Percentiles rank a stretch among this genome's conserved stretches.
Evolutionary conservation across 2,329 filamentous ascomycete genomes (phyloP).

Genomic region (Alternaria dauci): DNA sequence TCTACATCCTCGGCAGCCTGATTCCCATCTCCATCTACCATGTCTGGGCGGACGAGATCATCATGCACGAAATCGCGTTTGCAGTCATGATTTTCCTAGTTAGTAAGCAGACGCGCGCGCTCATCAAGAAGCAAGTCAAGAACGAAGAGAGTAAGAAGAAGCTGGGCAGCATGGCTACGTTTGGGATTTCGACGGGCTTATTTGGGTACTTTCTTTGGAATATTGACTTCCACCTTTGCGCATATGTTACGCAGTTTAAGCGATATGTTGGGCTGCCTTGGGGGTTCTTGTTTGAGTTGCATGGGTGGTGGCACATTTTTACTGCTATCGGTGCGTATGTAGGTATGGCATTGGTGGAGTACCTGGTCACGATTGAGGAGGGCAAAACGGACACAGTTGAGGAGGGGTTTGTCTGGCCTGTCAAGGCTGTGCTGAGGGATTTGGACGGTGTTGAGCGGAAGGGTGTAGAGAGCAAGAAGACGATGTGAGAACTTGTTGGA

Average conservation of each 20-base stretch:
- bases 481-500: slow-evolving; percentile 1
- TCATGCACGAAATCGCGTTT: slow-evolving; percentile 50
- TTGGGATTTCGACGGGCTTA: slow-evolving; percentile 54
- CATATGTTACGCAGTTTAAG: slow-evolving; percentile 57
- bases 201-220: slow-evolving; percentile 65
- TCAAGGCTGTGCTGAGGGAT: slow-evolving; percentile 41
- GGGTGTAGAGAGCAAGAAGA: slow-evolving; percentile 26
- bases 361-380: slow-evolving; percentile 46
- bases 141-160: slow-evolving; percentile 31
- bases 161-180: slow-evolving; percentile 36
- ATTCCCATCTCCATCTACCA: slow-evolving; percentile 49
- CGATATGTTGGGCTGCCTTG: slow-evolving; percentile 61
- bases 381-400: slow-evolving; percentile 36
- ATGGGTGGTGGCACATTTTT: slow-evolving; percentile 71
- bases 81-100: slow-evolving; percentile 55
- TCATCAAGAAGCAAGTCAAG: slow-evolving; percentile 41
- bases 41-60: slow-evolving; percentile 51
- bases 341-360: slow-evolving; percentile 51
- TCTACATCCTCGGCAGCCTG: slow-evolving; percentile 39
- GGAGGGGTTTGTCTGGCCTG: slow-evolving; percentile 50
- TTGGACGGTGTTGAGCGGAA: slow-evolving; percentile 27
- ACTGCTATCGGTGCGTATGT: slow-evolving; percentile 64
- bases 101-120: slow-evolving; percentile 32
- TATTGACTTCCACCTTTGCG: slow-evolving; percentile 64
- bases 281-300: slow-evolving; percentile 65